phyloP scores from a whole-genome alignment of 805 yeast species.

The Kluyveromyces starmeri region DNA sequence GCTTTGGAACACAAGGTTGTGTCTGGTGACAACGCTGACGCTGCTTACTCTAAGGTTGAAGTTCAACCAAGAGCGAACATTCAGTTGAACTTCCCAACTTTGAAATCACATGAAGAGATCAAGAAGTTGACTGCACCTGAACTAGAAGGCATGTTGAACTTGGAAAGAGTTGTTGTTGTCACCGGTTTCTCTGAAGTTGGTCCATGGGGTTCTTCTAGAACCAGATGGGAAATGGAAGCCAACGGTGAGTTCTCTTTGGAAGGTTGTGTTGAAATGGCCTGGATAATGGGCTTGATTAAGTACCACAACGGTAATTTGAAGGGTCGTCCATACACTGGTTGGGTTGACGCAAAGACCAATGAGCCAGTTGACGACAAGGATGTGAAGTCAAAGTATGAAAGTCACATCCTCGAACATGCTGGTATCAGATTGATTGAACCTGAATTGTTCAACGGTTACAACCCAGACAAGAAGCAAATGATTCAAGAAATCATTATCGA shows the following conservation, averaged over 20 bases:
- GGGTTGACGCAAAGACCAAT: slow-evolving; percentile 93
- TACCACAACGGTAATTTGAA: slow-evolving; percentile 72
- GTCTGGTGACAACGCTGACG: slow-evolving; percentile 81
- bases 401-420: slow-evolving; percentile 78
- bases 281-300: slow-evolving; percentile 98
- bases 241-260: slow-evolving; percentile 89
- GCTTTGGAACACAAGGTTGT: slow-evolving; percentile 76
- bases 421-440: slow-evolving; percentile 98
- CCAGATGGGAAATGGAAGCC: slow-evolving; percentile 99
- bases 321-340: slow-evolving; percentile 79
- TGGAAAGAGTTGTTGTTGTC: slow-evolving; percentile 86
- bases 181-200: slow-evolving; percentile 99
- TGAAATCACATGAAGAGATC: slow-evolving; percentile 69
- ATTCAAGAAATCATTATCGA: slow-evolving; percentile 94
- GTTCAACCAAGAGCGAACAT: slow-evolving; percentile 93
- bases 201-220: slow-evolving; percentile 99
- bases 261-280: slow-evolving; percentile 98
- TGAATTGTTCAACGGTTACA: slow-evolving; percentile 86
- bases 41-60: slow-evolving; percentile 66
- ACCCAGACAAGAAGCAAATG: slow-evolving; percentile 87
- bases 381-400: slow-evolving; percentile 85
- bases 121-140: slow-evolving; percentile 56
- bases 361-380: slow-evolving; percentile 93
- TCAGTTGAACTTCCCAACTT: slow-evolving; percentile 85
- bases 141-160: slow-evolving; percentile 83